Percentiles rank a stretch among this genome's conserved stretches.
Conservation (phyloP, 1,139 yeast species). For the Lodderomyces jiufengensis region DNA sequence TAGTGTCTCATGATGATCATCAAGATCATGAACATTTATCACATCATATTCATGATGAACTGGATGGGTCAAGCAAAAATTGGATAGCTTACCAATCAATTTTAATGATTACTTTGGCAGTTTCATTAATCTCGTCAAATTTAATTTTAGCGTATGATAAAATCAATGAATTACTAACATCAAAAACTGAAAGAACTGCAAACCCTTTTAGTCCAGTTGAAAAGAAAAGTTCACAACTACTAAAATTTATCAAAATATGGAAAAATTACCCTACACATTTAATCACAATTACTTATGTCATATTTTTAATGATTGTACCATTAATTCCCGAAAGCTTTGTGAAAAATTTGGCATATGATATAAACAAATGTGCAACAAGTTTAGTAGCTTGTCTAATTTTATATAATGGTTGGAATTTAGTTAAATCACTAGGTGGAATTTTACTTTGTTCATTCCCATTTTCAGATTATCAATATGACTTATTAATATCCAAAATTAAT, state of each 20-base stretch:
- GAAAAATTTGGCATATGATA: slow-evolving; percentile 32
- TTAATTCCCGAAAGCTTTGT: slow-evolving; percentile 28
- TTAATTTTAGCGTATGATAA: slow-evolving; percentile 34
- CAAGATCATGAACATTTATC: slow-evolving; percentile 31
- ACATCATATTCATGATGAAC: slow-evolving; percentile 51
- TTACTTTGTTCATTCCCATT: slow-evolving; percentile 53
- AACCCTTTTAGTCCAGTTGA: not conserved
- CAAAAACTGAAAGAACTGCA: not conserved
- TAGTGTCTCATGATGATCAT: slow-evolving; percentile 38
- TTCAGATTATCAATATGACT: slow-evolving; percentile 35
- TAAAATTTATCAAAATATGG: slow-evolving; percentile 13
- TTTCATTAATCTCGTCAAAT: slow-evolving; percentile 37
- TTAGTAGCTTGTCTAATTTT: slow-evolving; percentile 48
- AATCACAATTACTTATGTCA: slow-evolving; percentile 56
- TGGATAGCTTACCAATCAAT: slow-evolving; percentile 31
- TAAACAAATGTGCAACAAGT: slow-evolving; percentile 50
- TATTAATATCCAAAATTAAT: slow-evolving; percentile 31
- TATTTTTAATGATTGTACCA: slow-evolving; percentile 32
- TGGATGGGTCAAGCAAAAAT: slow-evolving; percentile 32
- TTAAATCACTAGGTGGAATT: slow-evolving; percentile 49
- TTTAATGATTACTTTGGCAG: slow-evolving; percentile 24
- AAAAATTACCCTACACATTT: slow-evolving; percentile 60
- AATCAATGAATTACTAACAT: slow-evolving; percentile 29
- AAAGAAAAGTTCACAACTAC: slow-evolving; percentile 3
- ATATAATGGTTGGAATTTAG: slow-evolving; percentile 53